Evolutionary conservation across 2,329 filamentous ascomycete genomes (phyloP).

Genomic region (Juglanconis sp.): DNA sequence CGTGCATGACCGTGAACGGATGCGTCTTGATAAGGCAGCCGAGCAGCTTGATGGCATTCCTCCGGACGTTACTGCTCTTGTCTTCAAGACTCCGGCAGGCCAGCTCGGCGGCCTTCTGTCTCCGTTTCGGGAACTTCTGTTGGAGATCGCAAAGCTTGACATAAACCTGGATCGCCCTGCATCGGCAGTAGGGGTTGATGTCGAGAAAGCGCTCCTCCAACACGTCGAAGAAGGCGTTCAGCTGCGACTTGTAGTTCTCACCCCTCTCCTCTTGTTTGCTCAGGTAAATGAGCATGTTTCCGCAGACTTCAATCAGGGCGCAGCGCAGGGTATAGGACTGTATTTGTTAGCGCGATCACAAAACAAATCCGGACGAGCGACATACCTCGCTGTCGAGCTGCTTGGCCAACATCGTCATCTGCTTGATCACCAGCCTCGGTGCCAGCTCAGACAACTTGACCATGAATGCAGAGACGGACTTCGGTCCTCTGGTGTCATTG

Average conservation of each 20-base stretch:
- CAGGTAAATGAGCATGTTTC: slow-evolving; percentile 87
- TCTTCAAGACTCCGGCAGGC: slow-evolving; percentile 89
- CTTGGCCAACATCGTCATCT: slow-evolving; percentile 93
- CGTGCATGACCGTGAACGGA: slow-evolving; percentile 89
- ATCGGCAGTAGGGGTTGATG: slow-evolving; percentile 93
- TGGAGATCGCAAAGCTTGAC: slow-evolving; percentile 90
- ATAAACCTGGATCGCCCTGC: slow-evolving; percentile 88
- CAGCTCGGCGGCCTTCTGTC: slow-evolving; percentile 82
- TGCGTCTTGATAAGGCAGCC: slow-evolving; percentile 88
- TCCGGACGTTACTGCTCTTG: slow-evolving; percentile 94
- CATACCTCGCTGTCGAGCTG: slow-evolving; percentile 87
- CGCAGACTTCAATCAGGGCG: slow-evolving; percentile 93
- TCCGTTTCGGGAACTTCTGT: slow-evolving; percentile 88
- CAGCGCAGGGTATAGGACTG: slow-evolving; percentile 90
- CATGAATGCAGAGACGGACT: slow-evolving; percentile 92
- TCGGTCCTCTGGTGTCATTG: slow-evolving; percentile 91
- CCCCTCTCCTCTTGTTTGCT: slow-evolving; percentile 87
- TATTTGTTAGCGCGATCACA: slow-evolving; percentile 21
- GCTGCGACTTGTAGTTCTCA: slow-evolving; percentile 90
- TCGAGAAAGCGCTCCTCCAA: slow-evolving; percentile 95
- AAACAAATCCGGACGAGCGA: too few relatives aligned
- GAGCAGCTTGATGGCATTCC: slow-evolving; percentile 91
- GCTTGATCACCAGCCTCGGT: slow-evolving; percentile 89
- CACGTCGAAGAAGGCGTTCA: slow-evolving; percentile 96
- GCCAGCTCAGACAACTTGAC: slow-evolving; percentile 89